Percentiles rank a stretch among this genome's conserved stretches.
Conservation (phyloP, 2,329 filamentous ascomycete genomes). For the Fusarium decemcellulare region DNA sequence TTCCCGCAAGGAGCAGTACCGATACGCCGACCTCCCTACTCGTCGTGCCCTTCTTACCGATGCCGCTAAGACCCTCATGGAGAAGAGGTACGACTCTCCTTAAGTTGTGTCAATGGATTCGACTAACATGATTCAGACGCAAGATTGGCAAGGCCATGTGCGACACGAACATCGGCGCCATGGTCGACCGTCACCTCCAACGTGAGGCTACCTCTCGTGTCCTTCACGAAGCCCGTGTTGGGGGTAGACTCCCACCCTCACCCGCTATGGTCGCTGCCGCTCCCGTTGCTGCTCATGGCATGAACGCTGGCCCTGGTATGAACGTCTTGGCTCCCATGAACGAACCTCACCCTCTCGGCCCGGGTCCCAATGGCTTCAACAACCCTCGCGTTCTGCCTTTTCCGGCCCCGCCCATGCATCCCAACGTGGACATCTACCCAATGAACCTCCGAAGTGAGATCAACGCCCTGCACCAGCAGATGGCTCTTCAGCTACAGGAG, state of each 20-base stretch:
- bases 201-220: conserved; percentile 24
- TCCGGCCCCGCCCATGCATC: neutral
- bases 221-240: neutral
- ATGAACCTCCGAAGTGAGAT: neutral
- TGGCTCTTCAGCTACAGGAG: neutral
- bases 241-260: neutral
- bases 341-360: neutral
- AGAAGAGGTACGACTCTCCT: conserved; percentile 28
- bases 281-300: neutral
- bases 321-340: no score
- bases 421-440: neutral
- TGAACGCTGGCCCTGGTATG: no score
- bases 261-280: neutral
- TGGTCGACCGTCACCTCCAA: conserved; percentile 41
- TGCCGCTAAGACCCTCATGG: conserved; percentile 16
- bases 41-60: conserved; percentile 28
- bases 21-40: neutral
- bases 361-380: neutral
- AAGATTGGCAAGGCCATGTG: conserved; percentile 21
- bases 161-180: conserved; percentile 20
- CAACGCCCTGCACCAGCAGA: neutral
- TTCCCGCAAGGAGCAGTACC: conserved; percentile 28
- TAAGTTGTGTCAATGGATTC: neutral
- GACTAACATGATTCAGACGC: conserved; percentile 12
- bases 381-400: neutral